Base-by-base conservation (phyloP, 306 rosid species). In the Arachis hypogaea region DNA sequence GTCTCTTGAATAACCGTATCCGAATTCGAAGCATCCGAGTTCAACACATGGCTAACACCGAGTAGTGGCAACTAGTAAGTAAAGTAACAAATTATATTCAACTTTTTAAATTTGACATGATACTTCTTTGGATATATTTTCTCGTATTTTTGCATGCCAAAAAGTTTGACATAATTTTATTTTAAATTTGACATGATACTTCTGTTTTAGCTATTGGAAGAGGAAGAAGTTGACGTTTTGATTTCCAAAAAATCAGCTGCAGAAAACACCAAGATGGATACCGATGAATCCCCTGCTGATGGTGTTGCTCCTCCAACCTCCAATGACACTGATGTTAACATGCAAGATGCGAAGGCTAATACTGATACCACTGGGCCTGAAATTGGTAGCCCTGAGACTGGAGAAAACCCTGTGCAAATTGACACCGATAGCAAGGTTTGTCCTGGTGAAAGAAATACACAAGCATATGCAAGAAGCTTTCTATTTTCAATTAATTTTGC, bases 401-500 rank as follows among this genome's bases (percentile, higher is more conserved):
- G 89, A 72, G 97, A 94, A 45, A 90, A 88, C 76, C 86, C 97
- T 80, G 89, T 74, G 63, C 93, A 85, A 78, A 89, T 89, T 95
- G 97, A 94, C 18, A 84, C 96, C 2, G 97, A 94, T 76, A 9
- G 73, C 59, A 94, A 94, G 96, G 99, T 92, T 33, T 33, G 38
- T 54, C 9, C 65, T 30, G 7, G 38, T 33, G 38, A 33, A 33
- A 33, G 28, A 1, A 22, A 22, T 22, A 22, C 28, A 22, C 28
- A 22, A 22, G 1, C 28, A 22, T 22, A 22, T 22, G 28, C 28
- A 1, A 22, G 28, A 22, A 22, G 28, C 28, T 22, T 22, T 22
- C 28, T 22, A 1, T 22, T 22, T 22, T 22, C 28, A 22, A 22
- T 22, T 22, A 22, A 22, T 22, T 22, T 22, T 22, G 28, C 28